Evolutionary conservation across 208 protist genomes (phyloP), one percentile per base, ranked within the genome.

Genomic region (Leishmania turanica): DNA sequence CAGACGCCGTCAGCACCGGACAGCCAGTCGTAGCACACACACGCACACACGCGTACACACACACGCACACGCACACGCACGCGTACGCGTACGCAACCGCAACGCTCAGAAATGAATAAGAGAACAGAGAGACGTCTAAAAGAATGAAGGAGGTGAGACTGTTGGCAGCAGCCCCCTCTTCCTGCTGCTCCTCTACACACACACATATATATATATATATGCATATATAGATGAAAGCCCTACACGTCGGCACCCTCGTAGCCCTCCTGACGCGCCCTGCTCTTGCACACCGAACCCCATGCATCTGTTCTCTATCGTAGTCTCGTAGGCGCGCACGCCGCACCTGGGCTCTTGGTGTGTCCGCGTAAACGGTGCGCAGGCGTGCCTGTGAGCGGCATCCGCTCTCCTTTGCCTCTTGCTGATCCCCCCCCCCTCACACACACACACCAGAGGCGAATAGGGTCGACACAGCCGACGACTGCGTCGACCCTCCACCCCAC

Each of bases 131-230:
- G 9, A 21, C 21, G 21, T 15, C 42, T 49, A 71, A 9, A 9
- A 19, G 66, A 45, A 49, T 11, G 40, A 31, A 24, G 19, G 70
- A 34, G 31, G 47, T 21, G 70, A 37, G 17, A n/a, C 24, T 37
- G 11, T 4, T 11, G n/a, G 8, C 70, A 56, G 42, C 24, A 19
- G 6, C n/a, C 24, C 40, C 74, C 19, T 31, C 19, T n/a, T 42
- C 0, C 51, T 77, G 51, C 51, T 79, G 34, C 68, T 82, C 56
- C 47, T 72, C 1, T 54, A 49, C 37, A 45, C 31, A 9, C 3
- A 45, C 47, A 65, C 75, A 62, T 47, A 19, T 45, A n/a, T 77
- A 65, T 81, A 62, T 64, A 19, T 3, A 40, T 62, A n/a, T 77
- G 15, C 0, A 62, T 31, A 19, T 45, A 19, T 62, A n/a, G 62